Base-by-base conservation (phyloP, 495 filamentous ascomycete genomes). In the Aspergillus biplanus region DNA sequence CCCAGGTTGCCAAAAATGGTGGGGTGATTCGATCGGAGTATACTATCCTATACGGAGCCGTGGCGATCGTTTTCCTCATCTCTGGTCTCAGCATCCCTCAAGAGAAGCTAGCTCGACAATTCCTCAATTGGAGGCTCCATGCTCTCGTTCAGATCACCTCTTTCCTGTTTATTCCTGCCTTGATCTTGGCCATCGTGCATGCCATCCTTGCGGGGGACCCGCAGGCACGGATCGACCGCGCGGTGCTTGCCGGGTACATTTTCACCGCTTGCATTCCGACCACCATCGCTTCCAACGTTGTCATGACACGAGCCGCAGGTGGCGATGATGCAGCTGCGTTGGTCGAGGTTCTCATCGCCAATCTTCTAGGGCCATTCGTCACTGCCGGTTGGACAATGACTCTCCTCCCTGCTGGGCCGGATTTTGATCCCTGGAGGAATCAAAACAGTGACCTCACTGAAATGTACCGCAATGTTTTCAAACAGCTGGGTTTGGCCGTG, bases 221-320 rank as follows among this genome's bases (percentile, higher is more conserved):
- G 6, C 57, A 65, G 0, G 75, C 70, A 0, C 69, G 71, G 12
- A 78, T 84, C 60, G 78, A 83, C 56, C 75, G 77, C 8, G 80
- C 81, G 53, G 76, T 86, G 56, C 65, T 86, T 61, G 79, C 83
- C 3, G 83, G 82, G 18, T 84, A 85, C 69, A 76, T 85, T 13
- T 75, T 83, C 32, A 78, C 81, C 12, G 74, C 80, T n/a, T 85
- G 82, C 66, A 83, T 84, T n/a, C 83, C 82, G 9, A 86, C 83
- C 7, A 86, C 82, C 6, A 82, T 86, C 58, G 83, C 83, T 6
- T 85, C 82, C 60, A 86, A 86, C 69, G 82, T 86, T 37, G 82
- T 86, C 5, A 86, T 85, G 82, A 85, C 82, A 35, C 73, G 80
- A 31, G 75, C 80, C 15, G 79, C 82, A 6, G 82, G 83, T 5